These are phyloP conservation scores for Tetrapyrgos nigripes DNA, from an alignment of 1,284 basidiomycete genomes.

Conservation along the genomic window DNA sequence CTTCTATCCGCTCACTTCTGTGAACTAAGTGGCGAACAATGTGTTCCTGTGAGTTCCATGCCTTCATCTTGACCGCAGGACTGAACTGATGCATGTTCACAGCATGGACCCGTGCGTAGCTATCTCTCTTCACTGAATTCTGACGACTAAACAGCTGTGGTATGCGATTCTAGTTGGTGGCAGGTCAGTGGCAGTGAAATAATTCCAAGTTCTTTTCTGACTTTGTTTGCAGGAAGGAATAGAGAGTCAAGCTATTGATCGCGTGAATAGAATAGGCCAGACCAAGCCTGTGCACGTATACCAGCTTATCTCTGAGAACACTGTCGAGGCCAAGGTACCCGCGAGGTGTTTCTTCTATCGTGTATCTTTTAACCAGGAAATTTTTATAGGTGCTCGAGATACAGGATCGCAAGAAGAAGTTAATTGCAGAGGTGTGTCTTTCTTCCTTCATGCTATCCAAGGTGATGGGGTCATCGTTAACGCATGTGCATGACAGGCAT, in stretches of 20 bases:
- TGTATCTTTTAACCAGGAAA: background rate
- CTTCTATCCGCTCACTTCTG: conserved; percentile 1
- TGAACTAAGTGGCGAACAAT: conserved; percentile 79
- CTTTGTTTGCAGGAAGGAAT: conserved; percentile 75
- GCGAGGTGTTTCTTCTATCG: background rate
- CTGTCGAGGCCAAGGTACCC: conserved; percentile 80
- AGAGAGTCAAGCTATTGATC: conserved; percentile 88
- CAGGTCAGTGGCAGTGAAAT: conserved; percentile 48
- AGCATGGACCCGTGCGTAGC: conserved; percentile 85
- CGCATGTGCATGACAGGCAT: conserved; percentile 55
- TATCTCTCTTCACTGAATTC: conserved; percentile 10
- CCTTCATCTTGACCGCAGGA: background rate
- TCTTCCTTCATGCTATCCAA: background rate
- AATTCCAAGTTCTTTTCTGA: background rate
- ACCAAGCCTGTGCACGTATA: conserved; percentile 84
- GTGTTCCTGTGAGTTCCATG: conserved; percentile 75
- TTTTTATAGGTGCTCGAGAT: conserved; percentile 73
- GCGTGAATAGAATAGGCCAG: conserved; percentile 78
- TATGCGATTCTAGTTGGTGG: conserved; percentile 64
- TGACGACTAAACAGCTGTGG: background rate
- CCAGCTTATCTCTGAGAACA: conserved; percentile 87
- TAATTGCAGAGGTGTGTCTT: conserved; percentile 67
- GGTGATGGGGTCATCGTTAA: conserved; percentile 1
- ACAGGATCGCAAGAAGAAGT: conserved; percentile 78
- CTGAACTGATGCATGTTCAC: too few species aligned